Evolutionary conservation across 2,329 filamentous ascomycete species (phyloP).

Genomic region (Neoascochyta sp.): DNA sequence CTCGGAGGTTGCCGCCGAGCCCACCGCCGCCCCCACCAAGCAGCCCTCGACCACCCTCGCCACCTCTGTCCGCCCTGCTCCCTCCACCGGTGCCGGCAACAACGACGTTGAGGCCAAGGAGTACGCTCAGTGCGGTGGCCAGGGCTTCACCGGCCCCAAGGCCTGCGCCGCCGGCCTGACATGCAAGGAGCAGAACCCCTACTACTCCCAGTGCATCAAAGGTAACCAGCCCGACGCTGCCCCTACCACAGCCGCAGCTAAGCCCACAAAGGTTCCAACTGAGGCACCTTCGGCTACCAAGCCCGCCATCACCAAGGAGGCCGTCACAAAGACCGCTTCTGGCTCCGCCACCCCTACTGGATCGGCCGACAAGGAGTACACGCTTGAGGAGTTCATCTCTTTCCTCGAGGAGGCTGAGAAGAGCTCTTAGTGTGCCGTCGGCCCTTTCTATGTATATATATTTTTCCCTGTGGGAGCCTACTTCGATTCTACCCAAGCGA

Average conservation of each 20-base stretch:
- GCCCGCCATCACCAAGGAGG: constrained; percentile 3
- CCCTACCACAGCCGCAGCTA: constrained; percentile 4
- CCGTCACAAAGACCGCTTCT: not conserved
- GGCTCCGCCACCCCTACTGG: constrained; percentile 3
- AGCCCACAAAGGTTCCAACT: constrained; percentile 4
- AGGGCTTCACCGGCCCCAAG: constrained; percentile 39
- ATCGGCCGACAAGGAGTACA: constrained; percentile 9
- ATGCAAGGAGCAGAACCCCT: constrained; percentile 44
- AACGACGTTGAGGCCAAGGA: constrained; percentile 15
- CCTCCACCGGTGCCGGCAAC: constrained; percentile 14
- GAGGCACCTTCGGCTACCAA: not conserved
- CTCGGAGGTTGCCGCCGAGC: constrained; percentile 8
- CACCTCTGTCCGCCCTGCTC: constrained; percentile 19
- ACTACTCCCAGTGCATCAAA: constrained; percentile 46
- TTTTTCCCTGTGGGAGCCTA: too few species aligned
- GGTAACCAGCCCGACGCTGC: constrained; percentile 7
- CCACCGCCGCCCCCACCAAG: constrained; percentile 1
- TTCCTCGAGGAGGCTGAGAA: constrained; percentile 9
- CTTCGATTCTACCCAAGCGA: too few species aligned
- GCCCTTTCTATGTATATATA: too few species aligned
- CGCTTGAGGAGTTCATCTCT: constrained; percentile 7
- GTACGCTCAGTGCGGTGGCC: constrained; percentile 45
- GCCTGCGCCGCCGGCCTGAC: constrained; percentile 39
- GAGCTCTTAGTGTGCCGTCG: too few species aligned
- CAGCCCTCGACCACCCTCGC: constrained; percentile 18